phyloP scores from a whole-genome alignment of 768 basidiomycete species.

The Pisolithus marmoratus region DNA sequence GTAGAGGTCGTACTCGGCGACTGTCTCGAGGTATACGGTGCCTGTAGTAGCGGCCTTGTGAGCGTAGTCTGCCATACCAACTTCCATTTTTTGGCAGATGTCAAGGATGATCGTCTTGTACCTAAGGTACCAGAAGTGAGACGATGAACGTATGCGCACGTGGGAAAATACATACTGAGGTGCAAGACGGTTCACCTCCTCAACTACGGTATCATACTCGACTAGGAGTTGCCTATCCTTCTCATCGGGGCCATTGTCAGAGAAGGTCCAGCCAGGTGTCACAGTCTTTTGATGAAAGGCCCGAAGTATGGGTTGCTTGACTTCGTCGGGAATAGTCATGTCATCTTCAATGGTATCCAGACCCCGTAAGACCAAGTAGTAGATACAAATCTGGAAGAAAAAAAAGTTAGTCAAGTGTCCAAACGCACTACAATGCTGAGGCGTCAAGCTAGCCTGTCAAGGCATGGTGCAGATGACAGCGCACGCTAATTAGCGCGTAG shows the following conservation, averaged over 20 bases:
- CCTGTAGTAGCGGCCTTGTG: constrained; percentile 73
- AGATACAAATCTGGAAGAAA: constrained; percentile 72
- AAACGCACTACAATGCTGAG: background rate
- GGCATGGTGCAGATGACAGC: background rate
- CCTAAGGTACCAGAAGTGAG: constrained; percentile 29
- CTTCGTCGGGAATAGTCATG: constrained; percentile 84
- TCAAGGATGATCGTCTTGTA: constrained; percentile 79
- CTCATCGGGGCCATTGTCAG: constrained; percentile 77
- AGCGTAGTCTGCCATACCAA: constrained; percentile 94
- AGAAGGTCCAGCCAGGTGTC: constrained; percentile 82
- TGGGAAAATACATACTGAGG: constrained; percentile 41
- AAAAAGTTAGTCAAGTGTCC: background rate
- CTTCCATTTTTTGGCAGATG: constrained; percentile 82
- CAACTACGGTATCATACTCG: constrained; percentile 75
- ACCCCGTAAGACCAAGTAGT: constrained; percentile 90
- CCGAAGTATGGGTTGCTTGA: constrained; percentile 83
- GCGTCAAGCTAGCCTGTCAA: background rate
- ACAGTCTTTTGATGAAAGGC: constrained; percentile 75
- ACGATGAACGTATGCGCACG: background rate
- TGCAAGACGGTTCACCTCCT: constrained; percentile 68
- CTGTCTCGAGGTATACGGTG: constrained; percentile 62
- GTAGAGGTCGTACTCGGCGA: constrained; percentile 92
- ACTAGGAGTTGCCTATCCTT: constrained; percentile 83
- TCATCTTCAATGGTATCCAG: constrained; percentile 99
- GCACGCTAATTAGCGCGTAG: background rate